These are phyloP conservation scores for Pholiota conissans DNA, from an alignment of 768 basidiomycete species.

Conservation along the genomic window DNA sequence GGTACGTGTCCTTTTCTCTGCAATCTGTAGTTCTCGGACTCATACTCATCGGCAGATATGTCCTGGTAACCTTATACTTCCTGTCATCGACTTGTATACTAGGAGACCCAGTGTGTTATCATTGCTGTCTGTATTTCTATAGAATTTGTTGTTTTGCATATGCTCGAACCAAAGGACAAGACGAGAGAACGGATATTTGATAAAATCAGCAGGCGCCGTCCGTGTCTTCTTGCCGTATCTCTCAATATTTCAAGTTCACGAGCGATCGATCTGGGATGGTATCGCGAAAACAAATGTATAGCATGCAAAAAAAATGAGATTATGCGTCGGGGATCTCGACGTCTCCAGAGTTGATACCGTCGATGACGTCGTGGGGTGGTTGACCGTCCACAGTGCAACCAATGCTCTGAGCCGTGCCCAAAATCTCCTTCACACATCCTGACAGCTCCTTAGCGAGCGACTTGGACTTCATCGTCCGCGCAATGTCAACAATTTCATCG, in stretches of 20 bases:
- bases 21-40: not conserved
- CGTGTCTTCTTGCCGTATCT: not conserved
- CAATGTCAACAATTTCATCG: constrained; percentile 93
- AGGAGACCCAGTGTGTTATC: not conserved
- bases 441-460: constrained; percentile 91
- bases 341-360: constrained; percentile 81
- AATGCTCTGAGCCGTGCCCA: constrained; percentile 95
- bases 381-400: constrained; percentile 96
- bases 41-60: constrained; percentile 10
- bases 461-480: constrained; percentile 93
- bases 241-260: not conserved
- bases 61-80: constrained; percentile 16
- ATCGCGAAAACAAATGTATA: constrained; percentile 23
- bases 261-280: not conserved
- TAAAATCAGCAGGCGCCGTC: too few relatives aligned
- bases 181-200: too few relatives aligned
- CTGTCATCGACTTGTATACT: not conserved
- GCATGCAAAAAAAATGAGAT: constrained; percentile 28
- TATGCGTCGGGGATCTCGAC: constrained; percentile 88
- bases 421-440: constrained; percentile 93
- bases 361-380: constrained; percentile 92
- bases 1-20: constrained; percentile 16
- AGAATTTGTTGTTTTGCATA: not conserved
- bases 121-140: constrained; percentile 4
- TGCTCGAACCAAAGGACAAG: too few relatives aligned